These are phyloP conservation scores for Gaertneriomyces semiglobifer DNA, from an alignment of 192 early-diverging fungal species.

Conservation along the genomic window DNA sequence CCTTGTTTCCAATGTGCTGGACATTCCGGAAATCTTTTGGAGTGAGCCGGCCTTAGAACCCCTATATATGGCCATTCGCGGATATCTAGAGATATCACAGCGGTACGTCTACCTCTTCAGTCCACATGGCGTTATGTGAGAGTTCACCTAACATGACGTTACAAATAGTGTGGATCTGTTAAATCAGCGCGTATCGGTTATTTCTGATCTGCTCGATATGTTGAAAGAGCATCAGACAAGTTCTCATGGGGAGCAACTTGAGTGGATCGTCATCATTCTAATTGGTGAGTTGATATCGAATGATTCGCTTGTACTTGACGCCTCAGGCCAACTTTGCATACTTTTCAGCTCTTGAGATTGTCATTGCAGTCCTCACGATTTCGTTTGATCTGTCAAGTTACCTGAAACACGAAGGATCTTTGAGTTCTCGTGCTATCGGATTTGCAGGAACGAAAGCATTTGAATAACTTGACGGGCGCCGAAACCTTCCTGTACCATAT, in stretches of 20 bases:
- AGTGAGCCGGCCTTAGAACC: constrained; percentile 69
- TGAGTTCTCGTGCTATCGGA: too few species aligned
- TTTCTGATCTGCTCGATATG: constrained; percentile 88
- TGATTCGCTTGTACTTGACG: too few species aligned
- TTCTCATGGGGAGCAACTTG: constrained; percentile 85
- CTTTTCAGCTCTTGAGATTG: constrained; percentile 37
- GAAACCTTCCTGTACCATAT: too few species aligned
- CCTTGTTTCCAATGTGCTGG: constrained; percentile 75
- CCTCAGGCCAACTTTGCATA: background rate
- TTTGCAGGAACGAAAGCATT: too few species aligned
- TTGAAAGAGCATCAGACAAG: constrained; percentile 90
- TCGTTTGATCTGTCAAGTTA: constrained; percentile 34
- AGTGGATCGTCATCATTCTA: constrained; percentile 93
- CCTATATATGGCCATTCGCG: constrained; percentile 73
- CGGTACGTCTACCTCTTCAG: constrained; percentile 16
- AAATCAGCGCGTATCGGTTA: constrained; percentile 89
- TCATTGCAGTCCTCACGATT: constrained; percentile 42
- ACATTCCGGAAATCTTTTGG: constrained; percentile 78
- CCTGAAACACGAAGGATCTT: constrained; percentile 9
- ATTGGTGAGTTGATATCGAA: constrained; percentile 51
- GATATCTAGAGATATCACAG: constrained; percentile 64
- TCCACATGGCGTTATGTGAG: background rate
- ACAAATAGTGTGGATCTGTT: constrained; percentile 71
- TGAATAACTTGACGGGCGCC: too few species aligned
- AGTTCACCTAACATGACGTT: background rate